Percentiles rank a stretch among this genome's conserved stretches.
These are phyloP conservation scores for Penicillium crystallinum DNA, from an alignment of 495 filamentous ascomycete genomes.

Conservation along the genomic window DNA sequence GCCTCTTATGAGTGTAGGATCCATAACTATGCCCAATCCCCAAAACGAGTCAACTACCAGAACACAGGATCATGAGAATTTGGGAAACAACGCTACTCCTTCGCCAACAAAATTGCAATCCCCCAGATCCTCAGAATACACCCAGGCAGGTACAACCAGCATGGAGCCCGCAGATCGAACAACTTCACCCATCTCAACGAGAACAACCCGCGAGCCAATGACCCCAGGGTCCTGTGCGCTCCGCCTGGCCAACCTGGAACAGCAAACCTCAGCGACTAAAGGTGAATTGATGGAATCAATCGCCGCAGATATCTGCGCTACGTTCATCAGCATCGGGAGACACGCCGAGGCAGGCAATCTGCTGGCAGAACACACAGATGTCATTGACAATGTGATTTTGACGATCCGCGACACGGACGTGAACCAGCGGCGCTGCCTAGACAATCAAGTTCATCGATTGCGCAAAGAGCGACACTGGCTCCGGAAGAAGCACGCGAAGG, in stretches of 20 bases:
- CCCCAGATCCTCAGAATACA: background rate
- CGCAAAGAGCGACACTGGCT: slow-evolving; percentile 13
- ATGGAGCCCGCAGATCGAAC: background rate
- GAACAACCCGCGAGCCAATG: background rate
- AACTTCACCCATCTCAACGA: background rate
- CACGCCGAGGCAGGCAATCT: slow-evolving; percentile 17
- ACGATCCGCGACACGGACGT: slow-evolving; percentile 16
- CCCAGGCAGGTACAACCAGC: background rate
- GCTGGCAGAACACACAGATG: slow-evolving; percentile 4
- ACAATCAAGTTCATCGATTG: slow-evolving; percentile 4
- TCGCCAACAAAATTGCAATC: background rate
- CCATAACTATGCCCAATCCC: too few relatives aligned
- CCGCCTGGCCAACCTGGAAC: slow-evolving; percentile 20
- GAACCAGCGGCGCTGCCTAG: slow-evolving; percentile 3
- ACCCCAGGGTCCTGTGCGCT: background rate
- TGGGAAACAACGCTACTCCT: too few relatives aligned
- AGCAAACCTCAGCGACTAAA: slow-evolving; percentile 12
- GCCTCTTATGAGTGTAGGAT: too few relatives aligned
- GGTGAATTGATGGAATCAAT: slow-evolving; percentile 22
- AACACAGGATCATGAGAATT: too few relatives aligned
- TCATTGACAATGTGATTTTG: slow-evolving; percentile 22
- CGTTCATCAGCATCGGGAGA: slow-evolving; percentile 20
- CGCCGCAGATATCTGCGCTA: slow-evolving; percentile 25
- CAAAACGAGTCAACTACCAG: too few relatives aligned
- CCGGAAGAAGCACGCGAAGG: slow-evolving; percentile 5